Base-by-base conservation (phyloP, 2,329 filamentous ascomycete species). In the Phoma sp. region DNA sequence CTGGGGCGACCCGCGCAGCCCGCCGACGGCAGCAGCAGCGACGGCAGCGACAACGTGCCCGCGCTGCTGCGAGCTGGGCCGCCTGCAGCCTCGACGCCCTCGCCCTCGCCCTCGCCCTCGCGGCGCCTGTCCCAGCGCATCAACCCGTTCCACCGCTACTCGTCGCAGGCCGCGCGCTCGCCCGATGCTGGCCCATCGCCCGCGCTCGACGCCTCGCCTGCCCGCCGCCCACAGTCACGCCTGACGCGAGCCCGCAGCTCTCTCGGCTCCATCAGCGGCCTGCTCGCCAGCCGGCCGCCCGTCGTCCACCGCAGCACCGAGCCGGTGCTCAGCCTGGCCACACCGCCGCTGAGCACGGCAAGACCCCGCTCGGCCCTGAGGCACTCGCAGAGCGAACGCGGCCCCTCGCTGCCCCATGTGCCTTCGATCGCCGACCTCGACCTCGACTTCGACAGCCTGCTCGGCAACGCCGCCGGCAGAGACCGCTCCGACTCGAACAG, bases 391-490 rank as follows among this genome's bases (percentile, higher is more conserved):
- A 57, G 49, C 56, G 76, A 65, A 57, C 68, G 36, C 46, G 69
- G 68, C 42, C 74, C 69, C 30, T 67, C 67, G 54, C 61, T 71
- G 7, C 73, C 73, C 3, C 65, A 61, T 4, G 59, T 71, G 14
- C 69, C 69, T 1, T 43, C 51, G 38, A 63, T 73, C 5, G 73
- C 74, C 15, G 73, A 74, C 9, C 65, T 77, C 37, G 74, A 74
- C 37, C 59, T 76, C 23, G 68, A 73, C 59, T 74, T 77, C 40
- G 74, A 75, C 47, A 68, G 73, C 47, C 60, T 75, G 15, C 56
- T 55, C 3, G 23, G 42, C 66, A 11, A 12, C 30, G 15, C 4
- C 15, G 2, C 30, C 15, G 6, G 56, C 33, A 43, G 57, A 38
- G 63, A 69, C 15, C 58, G 59, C 7, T 54, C 58, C 14, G 62